These are phyloP conservation scores for Chlamydomonas eustigma DNA, from an alignment of 139 green algal genomes.

Conservation along the genomic window DNA sequence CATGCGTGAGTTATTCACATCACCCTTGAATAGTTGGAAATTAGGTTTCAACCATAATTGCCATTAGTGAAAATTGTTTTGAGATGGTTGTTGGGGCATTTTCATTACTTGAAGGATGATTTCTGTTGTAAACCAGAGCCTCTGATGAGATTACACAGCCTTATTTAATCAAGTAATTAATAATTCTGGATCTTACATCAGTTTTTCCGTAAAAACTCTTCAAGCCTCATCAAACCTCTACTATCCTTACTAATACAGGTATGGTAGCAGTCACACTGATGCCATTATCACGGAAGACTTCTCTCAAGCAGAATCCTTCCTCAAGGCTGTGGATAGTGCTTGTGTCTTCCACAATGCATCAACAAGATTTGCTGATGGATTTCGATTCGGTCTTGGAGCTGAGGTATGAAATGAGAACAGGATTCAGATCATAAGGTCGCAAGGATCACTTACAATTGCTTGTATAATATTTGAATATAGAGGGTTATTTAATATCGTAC, in stretches of 20 bases:
- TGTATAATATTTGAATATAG: not conserved
- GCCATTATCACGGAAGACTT: slow-evolving; percentile 48
- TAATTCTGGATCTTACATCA: no score
- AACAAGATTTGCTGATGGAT: slow-evolving; percentile 95
- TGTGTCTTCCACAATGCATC: slow-evolving; percentile 95
- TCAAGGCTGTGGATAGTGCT: slow-evolving; percentile 83
- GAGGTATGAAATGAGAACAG: slow-evolving; percentile 57
- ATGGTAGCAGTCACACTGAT: slow-evolving; percentile 63
- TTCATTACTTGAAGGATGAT: no score
- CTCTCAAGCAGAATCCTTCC: slow-evolving; percentile 73
- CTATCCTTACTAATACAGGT: no score
- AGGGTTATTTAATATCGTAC: not conserved
- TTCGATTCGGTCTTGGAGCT: slow-evolving; percentile 90
- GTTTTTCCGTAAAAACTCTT: no score
- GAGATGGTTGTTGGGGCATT: no score
- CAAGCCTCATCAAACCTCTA: no score
- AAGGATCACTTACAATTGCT: not conserved
- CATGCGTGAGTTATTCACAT: slow-evolving; percentile 56
- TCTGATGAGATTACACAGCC: no score
- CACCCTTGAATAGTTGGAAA: no score
- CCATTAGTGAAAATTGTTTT: no score
- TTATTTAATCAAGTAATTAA: no score
- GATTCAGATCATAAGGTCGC: slow-evolving; percentile 92
- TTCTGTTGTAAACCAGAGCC: no score
- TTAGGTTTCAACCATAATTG: no score